Base-by-base conservation (phyloP, 176 grass and related monocot species). In the Rhipidocladum racemiflorum region DNA sequence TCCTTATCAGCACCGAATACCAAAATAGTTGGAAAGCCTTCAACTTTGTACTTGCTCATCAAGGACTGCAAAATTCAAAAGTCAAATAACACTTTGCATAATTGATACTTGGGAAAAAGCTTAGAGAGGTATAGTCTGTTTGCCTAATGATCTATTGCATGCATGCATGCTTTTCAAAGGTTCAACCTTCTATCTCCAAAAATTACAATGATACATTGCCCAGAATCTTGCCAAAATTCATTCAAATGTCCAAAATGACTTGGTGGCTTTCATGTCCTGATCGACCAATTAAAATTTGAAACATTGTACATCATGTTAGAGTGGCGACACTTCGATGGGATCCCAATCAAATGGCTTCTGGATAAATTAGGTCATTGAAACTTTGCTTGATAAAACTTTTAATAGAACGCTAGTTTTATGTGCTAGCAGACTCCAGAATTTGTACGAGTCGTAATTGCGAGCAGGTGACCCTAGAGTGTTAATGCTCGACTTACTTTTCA, bases 21-120 rank as follows among this genome's bases (percentile, higher is more conserved):
- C 91, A 99, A 90, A 74, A 99, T 99, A 60, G 97, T 96, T 35
- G 97, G 97, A 73, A 99, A 99, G 15, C 93, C 93, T 95, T 99
- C 78, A 21, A 99, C 97, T 27, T 88, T 91, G 87, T 95, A 99
- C 81, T 94, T 91, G 87, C 97, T 99, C 97, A 96, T 99, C 85
- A 99, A 91, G 32, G 97, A 95, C 97, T 99, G 93, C 6, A 74
- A 90, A 90, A 74, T 70, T 78, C 39, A 46, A 4, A 72, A 43
- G 11, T 74, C 53, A 84, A 74, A 46, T 10, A 65, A 75, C 61
- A 38, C 6, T 3, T 42, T 34, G 42, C 28, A 61, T 44, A 67
- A 9, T 8, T 64, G 57, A 2, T 45, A 68, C 63, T 38, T 56
- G 24, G 15, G 45, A 70, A 76, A 65, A 78, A 55, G 35, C 17